A percentile compares a stretch with the other conserved stretches of the same genome.
Conservation (phyloP, 805 yeast species). For the Ogataea allantospora region DNA sequence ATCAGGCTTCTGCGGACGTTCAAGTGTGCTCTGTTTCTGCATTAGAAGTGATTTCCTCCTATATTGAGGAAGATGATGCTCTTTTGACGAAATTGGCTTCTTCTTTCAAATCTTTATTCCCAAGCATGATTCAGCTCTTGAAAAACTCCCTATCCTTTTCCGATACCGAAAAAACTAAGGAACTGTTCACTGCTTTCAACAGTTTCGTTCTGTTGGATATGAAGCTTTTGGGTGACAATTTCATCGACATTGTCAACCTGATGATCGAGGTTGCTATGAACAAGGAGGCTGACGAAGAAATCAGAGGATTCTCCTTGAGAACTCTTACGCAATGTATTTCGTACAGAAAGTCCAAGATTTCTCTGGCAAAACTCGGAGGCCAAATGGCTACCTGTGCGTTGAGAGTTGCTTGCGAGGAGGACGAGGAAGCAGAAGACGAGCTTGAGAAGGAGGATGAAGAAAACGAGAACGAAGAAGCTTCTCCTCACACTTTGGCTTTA, state of each 20-base stretch:
- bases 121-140: slow-evolving; percentile 78
- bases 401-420: slow-evolving; percentile 76
- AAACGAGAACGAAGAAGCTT: slow-evolving; percentile 88
- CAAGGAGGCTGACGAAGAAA: slow-evolving; percentile 69
- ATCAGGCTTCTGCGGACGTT: slow-evolving; percentile 62
- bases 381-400: slow-evolving; percentile 71
- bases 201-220: slow-evolving; percentile 74
- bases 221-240: slow-evolving; percentile 72
- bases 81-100: slow-evolving; percentile 40
- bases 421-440: slow-evolving; percentile 72
- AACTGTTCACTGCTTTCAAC: slow-evolving; percentile 81
- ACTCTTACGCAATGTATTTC: slow-evolving; percentile 77
- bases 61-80: slow-evolving; percentile 59
- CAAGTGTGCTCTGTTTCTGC: slow-evolving; percentile 83
- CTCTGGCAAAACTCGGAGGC: slow-evolving; percentile 81
- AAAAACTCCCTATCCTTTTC: slow-evolving; percentile 67
- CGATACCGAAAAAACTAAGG: slow-evolving; percentile 70
- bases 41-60: slow-evolving; percentile 65
- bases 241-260: slow-evolving; percentile 65
- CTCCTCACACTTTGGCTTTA: slow-evolving; percentile 74
- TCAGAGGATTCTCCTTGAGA: slow-evolving; percentile 78
- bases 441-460: slow-evolving; percentile 81
- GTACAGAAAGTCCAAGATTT: slow-evolving; percentile 77
- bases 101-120: slow-evolving; percentile 64
- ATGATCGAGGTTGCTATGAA: slow-evolving; percentile 75